Evolutionary conservation across 768 basidiomycete species (phyloP).

Genomic region (Lyophyllum shimeji): DNA sequence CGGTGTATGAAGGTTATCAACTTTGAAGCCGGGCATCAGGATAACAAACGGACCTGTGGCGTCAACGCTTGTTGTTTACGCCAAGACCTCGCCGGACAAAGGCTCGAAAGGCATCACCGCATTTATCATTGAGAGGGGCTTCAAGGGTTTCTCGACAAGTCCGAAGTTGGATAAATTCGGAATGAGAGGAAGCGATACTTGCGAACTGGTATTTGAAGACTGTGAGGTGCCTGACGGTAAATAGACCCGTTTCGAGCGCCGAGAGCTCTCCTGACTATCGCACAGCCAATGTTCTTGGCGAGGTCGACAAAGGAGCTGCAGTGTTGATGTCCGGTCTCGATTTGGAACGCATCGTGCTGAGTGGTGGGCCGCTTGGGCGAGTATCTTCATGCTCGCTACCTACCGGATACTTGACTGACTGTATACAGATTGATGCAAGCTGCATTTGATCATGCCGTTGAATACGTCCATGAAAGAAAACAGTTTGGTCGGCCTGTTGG

Average conservation of each 20-base stretch:
- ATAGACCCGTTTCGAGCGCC: conserved; percentile 7
- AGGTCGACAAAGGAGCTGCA: conserved; percentile 73
- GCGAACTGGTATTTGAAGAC: conserved; percentile 89
- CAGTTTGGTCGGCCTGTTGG: conserved; percentile 89
- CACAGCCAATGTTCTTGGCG: conserved; percentile 84
- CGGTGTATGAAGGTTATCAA: neutral
- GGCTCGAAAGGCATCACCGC: conserved; percentile 90
- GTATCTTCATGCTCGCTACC: conserved; percentile 15
- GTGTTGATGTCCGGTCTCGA: conserved; percentile 96
- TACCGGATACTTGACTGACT: conserved; percentile 6
- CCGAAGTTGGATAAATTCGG: conserved; percentile 95
- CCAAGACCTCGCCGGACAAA: conserved; percentile 76
- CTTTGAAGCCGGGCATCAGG: conserved; percentile 42
- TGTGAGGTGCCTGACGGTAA: conserved; percentile 86
- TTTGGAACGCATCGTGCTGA: conserved; percentile 86
- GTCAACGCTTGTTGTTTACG: conserved; percentile 90
- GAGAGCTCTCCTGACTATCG: conserved; percentile 10
- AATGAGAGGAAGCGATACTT: conserved; percentile 95
- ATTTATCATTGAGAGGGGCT: conserved; percentile 84
- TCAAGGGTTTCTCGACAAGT: conserved; percentile 83
- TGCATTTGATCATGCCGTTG: conserved; percentile 84
- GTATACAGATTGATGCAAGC: conserved; percentile 80
- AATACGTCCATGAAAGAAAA: conserved; percentile 90
- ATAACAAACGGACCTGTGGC: conserved; percentile 94
- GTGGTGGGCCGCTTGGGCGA: conserved; percentile 89